Evolutionary conservation across 2,329 filamentous ascomycete species (phyloP).

Genomic region (Sporothrix brunneoviolacea): DNA sequence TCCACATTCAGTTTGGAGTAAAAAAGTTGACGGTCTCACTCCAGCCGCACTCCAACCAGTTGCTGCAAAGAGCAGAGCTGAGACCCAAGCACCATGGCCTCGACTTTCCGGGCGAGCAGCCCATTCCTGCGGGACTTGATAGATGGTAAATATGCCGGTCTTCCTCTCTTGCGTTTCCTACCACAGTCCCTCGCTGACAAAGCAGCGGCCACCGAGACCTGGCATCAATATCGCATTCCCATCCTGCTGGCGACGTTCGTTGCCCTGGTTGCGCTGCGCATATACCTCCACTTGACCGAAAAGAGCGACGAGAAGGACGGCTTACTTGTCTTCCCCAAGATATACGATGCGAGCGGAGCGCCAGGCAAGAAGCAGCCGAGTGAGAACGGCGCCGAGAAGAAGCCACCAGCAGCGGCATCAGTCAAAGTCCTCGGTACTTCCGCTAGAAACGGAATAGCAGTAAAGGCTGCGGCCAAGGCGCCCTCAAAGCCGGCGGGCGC

Average conservation of each 20-base stretch:
- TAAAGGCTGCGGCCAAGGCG: neutral
- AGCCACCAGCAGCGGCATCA: too few relatives aligned
- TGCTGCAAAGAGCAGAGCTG: neutral
- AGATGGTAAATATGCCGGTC: neutral
- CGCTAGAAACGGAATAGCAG: too few relatives aligned
- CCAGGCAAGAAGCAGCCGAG: constrained; percentile 8
- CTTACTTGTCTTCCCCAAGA: constrained; percentile 32
- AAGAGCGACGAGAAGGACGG: constrained; percentile 25
- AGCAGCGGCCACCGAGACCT: constrained; percentile 30
- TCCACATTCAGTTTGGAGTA: neutral
- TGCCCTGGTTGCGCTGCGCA: constrained; percentile 32
- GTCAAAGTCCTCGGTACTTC: too few relatives aligned
- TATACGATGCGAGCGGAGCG: constrained; percentile 22
- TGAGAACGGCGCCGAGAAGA: neutral
- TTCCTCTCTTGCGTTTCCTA: neutral
- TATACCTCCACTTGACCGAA: constrained; percentile 35
- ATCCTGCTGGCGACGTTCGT: constrained; percentile 35
- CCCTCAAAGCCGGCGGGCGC: constrained; percentile 23
- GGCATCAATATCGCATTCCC: constrained; percentile 41
- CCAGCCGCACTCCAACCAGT: neutral
- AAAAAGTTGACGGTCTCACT: neutral
- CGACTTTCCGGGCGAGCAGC: constrained; percentile 6
- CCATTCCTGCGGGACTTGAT: constrained; percentile 2
- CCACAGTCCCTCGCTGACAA: constrained; percentile 1
- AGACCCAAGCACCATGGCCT: constrained; percentile 12